Percentiles rank a stretch among this genome's conserved stretches.
Conservation (phyloP, 2,329 filamentous ascomycete species). For the Cordyceps pruinosa region DNA sequence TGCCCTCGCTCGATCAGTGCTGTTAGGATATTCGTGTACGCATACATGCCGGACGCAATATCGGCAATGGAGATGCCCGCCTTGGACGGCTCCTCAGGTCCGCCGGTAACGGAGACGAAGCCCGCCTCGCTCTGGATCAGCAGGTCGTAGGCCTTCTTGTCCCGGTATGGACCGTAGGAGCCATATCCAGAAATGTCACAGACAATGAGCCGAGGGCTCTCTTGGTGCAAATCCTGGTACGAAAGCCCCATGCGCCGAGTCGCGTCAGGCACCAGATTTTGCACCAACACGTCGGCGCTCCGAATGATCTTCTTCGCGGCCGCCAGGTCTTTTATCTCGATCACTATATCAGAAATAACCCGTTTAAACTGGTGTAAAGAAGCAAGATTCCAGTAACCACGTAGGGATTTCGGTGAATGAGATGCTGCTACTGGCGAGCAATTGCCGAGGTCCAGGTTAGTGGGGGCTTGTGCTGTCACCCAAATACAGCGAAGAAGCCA, state of each 20-base stretch:
- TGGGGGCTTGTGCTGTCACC: too few relatives aligned
- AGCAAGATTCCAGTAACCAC: too few relatives aligned
- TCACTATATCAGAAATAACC: too few relatives aligned
- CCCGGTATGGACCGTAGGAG: constrained; percentile 41
- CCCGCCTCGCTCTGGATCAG: constrained; percentile 49
- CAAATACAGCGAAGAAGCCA: too few relatives aligned
- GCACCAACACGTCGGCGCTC: constrained; percentile 44
- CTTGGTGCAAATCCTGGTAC: constrained; percentile 33
- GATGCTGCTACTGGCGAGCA: too few relatives aligned
- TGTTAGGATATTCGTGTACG: constrained; percentile 43
- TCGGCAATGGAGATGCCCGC: constrained; percentile 49
- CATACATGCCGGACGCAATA: constrained; percentile 46
- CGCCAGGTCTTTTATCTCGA: too few relatives aligned
- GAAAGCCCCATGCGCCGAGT: constrained; percentile 40
- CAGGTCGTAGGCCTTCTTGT: constrained; percentile 50
- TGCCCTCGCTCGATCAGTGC: constrained; percentile 42
- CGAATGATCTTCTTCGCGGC: constrained; percentile 36
- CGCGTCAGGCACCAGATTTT: constrained; percentile 47
- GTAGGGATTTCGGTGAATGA: too few relatives aligned
- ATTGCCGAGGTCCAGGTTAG: too few relatives aligned
- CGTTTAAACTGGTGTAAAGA: too few relatives aligned
- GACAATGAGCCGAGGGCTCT: constrained; percentile 41
- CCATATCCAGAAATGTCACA: constrained; percentile 50
- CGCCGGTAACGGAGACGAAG: constrained; percentile 44
- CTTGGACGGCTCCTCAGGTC: constrained; percentile 36